These are phyloP conservation scores for Hibiscus tridactylites DNA, from an alignment of 345 rosid genomes.

Conservation along the genomic window DNA sequence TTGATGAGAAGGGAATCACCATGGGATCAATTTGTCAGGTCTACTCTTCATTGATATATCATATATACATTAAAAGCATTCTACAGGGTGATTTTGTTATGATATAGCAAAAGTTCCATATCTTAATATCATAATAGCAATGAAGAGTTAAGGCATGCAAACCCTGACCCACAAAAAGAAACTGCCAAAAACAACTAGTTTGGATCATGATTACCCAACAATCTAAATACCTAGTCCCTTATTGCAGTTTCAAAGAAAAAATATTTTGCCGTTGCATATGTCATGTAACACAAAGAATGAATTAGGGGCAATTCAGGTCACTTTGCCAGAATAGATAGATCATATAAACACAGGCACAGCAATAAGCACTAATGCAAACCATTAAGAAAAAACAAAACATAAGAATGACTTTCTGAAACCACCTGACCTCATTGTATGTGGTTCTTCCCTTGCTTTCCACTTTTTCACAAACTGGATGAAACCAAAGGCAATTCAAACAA, in stretches of 20 bases:
- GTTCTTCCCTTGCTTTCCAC: conserved; percentile 99
- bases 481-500: conserved; percentile 10
- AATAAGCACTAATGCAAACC: not conserved
- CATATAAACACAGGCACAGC: not conserved
- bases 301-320: not conserved
- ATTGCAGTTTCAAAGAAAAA: not conserved
- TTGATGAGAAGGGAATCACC: not conserved
- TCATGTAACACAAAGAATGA: not conserved
- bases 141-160: not conserved
- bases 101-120: not conserved
- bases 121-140: not conserved
- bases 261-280: not conserved
- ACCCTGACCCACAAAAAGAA: not conserved
- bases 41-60: not conserved
- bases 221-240: not conserved
- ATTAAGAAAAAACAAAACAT: not conserved
- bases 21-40: not conserved
- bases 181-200: not conserved
- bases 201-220: not conserved
- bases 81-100: not conserved
- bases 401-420: conserved; percentile 22
- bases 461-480: conserved; percentile 78
- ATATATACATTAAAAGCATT: not conserved
- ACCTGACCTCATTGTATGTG: conserved; percentile 87
- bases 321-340: not conserved